Conservation (phyloP, 2,329 filamentous ascomycete genomes). For the Aspergillus ibericus region DNA sequence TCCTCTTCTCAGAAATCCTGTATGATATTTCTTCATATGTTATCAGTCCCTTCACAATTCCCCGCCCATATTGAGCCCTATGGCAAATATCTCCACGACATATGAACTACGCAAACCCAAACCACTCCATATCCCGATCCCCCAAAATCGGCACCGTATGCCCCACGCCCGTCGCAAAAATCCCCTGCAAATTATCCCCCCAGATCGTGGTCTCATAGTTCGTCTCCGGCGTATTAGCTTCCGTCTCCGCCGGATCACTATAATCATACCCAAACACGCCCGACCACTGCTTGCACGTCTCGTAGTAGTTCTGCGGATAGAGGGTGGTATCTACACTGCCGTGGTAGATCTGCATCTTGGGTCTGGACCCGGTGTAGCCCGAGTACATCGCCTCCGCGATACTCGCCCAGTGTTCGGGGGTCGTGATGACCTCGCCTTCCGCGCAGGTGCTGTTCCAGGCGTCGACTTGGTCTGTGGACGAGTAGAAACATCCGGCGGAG, state of each 20-base stretch:
- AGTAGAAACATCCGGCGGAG: slow-evolving; percentile 24
- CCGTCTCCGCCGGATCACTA: slow-evolving; percentile 13
- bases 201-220: slow-evolving; percentile 24
- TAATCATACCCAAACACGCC: slow-evolving; percentile 47
- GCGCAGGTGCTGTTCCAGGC: slow-evolving; percentile 29
- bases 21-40: neutral
- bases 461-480: slow-evolving; percentile 14
- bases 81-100: neutral
- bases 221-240: slow-evolving; percentile 17
- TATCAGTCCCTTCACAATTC: neutral
- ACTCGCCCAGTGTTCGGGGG: slow-evolving; percentile 21
- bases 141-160: slow-evolving; percentile 24
- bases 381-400: slow-evolving; percentile 25
- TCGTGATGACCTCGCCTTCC: slow-evolving; percentile 18
- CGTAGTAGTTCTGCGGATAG: slow-evolving; percentile 56
- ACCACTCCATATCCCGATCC: slow-evolving; percentile 25
- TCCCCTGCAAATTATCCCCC: slow-evolving; percentile 23
- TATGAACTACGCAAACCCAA: slow-evolving; percentile 20
- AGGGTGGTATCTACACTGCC: slow-evolving; percentile 55
- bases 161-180: slow-evolving; percentile 23
- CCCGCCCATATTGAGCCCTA: no score
- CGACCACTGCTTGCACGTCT: slow-evolving; percentile 59
- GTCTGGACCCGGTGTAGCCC: slow-evolving; percentile 48
- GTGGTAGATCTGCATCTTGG: slow-evolving; percentile 61
- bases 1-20: no score